phyloP scores from a whole-genome alignment of 1,284 basidiomycete species.

The Rhodotorula sp. region DNA sequence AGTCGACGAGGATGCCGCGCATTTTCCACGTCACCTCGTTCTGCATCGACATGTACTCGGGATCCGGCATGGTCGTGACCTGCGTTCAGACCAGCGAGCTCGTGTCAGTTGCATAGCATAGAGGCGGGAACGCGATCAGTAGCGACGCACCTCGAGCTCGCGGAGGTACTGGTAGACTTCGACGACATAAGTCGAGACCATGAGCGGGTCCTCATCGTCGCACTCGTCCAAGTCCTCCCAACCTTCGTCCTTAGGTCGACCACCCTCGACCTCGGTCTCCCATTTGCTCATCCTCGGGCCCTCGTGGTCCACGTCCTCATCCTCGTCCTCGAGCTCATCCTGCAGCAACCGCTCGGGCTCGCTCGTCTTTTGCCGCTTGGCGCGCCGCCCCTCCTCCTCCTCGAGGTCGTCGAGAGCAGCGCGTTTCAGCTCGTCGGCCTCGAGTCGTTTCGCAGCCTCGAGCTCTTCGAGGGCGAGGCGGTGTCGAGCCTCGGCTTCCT shows the following conservation, averaged over 20 bases:
- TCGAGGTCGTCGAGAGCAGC: slow-evolving; percentile 24
- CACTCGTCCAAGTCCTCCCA: slow-evolving; percentile 89
- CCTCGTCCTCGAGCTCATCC: slow-evolving; percentile 14
- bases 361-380: slow-evolving; percentile 34
- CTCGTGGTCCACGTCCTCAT: slow-evolving; percentile 18
- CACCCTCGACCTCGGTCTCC: slow-evolving; percentile 41
- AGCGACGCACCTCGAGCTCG: slow-evolving; percentile 56
- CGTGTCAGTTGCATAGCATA: neutral
- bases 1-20: slow-evolving; percentile 92
- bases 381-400: slow-evolving; percentile 7
- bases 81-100: slow-evolving; percentile 46
- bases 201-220: slow-evolving; percentile 89
- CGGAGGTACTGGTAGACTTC: slow-evolving; percentile 95
- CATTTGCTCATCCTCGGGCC: slow-evolving; percentile 28
- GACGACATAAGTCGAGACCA: slow-evolving; percentile 94
- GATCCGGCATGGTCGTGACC: slow-evolving; percentile 78
- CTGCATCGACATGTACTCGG: slow-evolving; percentile 86
- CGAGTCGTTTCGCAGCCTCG: slow-evolving; percentile 19
- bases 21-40: slow-evolving; percentile 85
- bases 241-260: slow-evolving; percentile 55
- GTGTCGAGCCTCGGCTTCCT: slow-evolving; percentile 26
- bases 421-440: slow-evolving; percentile 25
- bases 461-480: slow-evolving; percentile 19
- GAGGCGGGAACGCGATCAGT: slow-evolving; percentile 39
- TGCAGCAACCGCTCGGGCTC: slow-evolving; percentile 27